A percentile compares a stretch with the other conserved stretches of the same genome.
Conservation (phyloP, 805 yeast genomes). For the Danielia oregonensis region DNA sequence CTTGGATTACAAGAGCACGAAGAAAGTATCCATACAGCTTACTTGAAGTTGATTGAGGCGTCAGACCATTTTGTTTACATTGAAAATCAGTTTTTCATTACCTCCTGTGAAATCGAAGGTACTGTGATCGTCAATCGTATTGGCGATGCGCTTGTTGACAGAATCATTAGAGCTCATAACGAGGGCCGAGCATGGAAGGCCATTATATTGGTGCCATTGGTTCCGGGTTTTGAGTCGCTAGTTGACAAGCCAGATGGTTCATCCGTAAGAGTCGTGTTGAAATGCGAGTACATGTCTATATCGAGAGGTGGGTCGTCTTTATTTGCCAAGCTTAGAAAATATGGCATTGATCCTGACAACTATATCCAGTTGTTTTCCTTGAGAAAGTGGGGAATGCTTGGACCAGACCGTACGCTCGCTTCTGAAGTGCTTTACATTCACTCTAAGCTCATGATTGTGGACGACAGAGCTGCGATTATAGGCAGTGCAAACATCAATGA, state of each 20-base stretch:
- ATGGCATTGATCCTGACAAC: conserved; percentile 84
- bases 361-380: conserved; percentile 89
- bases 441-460: conserved; percentile 87
- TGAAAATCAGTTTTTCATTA: conserved; percentile 92
- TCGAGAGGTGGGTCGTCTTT: conserved; percentile 87
- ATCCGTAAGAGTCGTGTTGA: conserved; percentile 92
- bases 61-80: conserved; percentile 91
- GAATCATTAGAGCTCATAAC: conserved; percentile 84
- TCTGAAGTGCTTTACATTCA: conserved; percentile 94
- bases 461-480: conserved; percentile 88
- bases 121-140: conserved; percentile 80
- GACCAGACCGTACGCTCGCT: conserved; percentile 65
- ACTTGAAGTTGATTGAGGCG: conserved; percentile 82
- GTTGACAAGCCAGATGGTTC: conserved; percentile 94
- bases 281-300: conserved; percentile 91
- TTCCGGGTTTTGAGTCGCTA: conserved; percentile 96
- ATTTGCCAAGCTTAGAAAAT: conserved; percentile 71
- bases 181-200: conserved; percentile 85
- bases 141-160: conserved; percentile 96
- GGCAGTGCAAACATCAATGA: conserved; percentile 98
- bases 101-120: conserved; percentile 85
- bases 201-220: conserved; percentile 83
- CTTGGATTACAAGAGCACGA: conserved; percentile 82
- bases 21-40: conserved; percentile 88
- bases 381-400: conserved; percentile 94